Base-by-base conservation (phyloP, 805 yeast genomes). In the Sugiyamaella lignohabitans region DNA sequence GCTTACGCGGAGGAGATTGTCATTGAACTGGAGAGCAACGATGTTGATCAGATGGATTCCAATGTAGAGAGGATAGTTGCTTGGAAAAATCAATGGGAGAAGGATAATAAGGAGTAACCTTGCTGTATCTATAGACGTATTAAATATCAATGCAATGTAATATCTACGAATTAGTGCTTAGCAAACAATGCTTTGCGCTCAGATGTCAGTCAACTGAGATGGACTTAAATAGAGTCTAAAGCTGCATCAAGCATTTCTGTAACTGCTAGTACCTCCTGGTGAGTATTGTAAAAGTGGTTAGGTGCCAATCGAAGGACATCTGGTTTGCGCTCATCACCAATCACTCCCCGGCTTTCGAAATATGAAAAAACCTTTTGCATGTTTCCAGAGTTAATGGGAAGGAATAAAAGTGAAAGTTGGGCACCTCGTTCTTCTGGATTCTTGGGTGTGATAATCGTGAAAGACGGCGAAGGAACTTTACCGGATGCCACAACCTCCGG, bases 301-400 rank as follows among this genome's bases (percentile, higher is more conserved):
- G 98, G 96, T 0, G 95, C 91, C n/a, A 89, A 60, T 48, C 97
- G 70, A 35, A 91, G 79, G n/a, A 88, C 97, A 60, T 80, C 80
- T 1, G 97, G 97, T 59, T 87, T 73, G 60, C 98, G 74, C 60
- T 89, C 96, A 62, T 89, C 98, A 48, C 87, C 84, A 20, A 89
- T 76, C 1, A 87, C 78, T 2, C 87, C 96, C 3, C 63, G 53
- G 8, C 69, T 58, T 29, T 68, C 68, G 51, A 89, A 60, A 49
- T 69, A 67, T 1, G 59, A 54, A 48, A 75, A 73, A 2, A 87
- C 79, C 19, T 61, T 58, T 46, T 76, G 81, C 96, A 88, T 87
- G 1, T 76, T 64, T 36, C 76, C 73, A 3, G 63, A 67, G 3
- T 67, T 69, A 5, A 64, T 48, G 0, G 82, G 80, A 47, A 68